phyloP scores from a whole-genome alignment of 805 yeast species.

The Suhomyces sp. region DNA sequence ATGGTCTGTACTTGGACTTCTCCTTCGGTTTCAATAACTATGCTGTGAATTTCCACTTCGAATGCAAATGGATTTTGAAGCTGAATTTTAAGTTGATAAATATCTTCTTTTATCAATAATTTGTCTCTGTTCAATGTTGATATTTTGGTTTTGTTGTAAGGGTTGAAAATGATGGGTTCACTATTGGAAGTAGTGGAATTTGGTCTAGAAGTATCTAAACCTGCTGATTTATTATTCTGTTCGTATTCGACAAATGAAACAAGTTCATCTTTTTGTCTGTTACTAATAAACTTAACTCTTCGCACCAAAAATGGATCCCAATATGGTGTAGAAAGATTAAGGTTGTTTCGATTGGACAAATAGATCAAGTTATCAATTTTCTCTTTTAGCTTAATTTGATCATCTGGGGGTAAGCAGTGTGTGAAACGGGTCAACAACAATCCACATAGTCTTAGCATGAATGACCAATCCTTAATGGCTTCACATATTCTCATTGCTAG shows the following conservation, averaged over 20 bases:
- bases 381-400: conserved; percentile 49
- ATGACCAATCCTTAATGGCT: conserved; percentile 44
- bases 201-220: conserved; percentile 6
- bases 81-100: conserved; percentile 52
- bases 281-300: conserved; percentile 37
- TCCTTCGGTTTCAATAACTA: conserved; percentile 39
- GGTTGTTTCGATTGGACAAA: conserved; percentile 21
- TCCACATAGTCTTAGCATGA: conserved; percentile 46
- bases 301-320: conserved; percentile 76
- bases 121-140: conserved; percentile 49
- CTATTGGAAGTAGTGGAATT: conserved; percentile 2
- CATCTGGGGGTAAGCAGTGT: conserved; percentile 53
- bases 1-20: conserved; percentile 30
- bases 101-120: conserved; percentile 46
- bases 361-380: conserved; percentile 25
- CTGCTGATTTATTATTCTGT: conserved; percentile 11
- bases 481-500: conserved; percentile 55
- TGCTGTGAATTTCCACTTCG: conserved; percentile 58
- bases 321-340: conserved; percentile 41
- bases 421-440: conserved; percentile 56
- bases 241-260: conserved; percentile 37
- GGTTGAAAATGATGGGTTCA: conserved; percentile 49
- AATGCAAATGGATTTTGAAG: conserved; percentile 81
- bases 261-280: conserved; percentile 34
- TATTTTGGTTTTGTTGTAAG: conserved; percentile 31